A percentile compares a stretch with the other conserved stretches of the same genome.
Evolutionary conservation across 2,329 filamentous ascomycete species (phyloP).

Genomic region (Blumeriella jaapii): DNA sequence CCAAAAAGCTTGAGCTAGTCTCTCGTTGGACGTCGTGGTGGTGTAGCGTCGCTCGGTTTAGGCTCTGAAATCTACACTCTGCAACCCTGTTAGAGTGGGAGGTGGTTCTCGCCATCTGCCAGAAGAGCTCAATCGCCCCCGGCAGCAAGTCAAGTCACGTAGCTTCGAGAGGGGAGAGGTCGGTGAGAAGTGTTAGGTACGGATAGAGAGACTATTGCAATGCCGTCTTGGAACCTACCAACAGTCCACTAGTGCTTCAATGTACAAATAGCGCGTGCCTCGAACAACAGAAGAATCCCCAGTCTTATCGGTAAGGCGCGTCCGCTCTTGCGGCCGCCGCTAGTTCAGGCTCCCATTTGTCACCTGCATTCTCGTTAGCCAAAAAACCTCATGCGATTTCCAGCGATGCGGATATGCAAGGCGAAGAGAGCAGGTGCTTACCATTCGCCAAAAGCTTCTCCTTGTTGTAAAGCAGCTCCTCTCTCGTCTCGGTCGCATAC

Average conservation of each 20-base stretch:
- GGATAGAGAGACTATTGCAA: not conserved
- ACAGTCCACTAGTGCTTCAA: slow-evolving; percentile 14
- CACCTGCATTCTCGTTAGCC: slow-evolving; percentile 32
- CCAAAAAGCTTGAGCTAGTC: too few species aligned
- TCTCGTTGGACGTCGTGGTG: too few species aligned
- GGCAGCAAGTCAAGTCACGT: too few species aligned
- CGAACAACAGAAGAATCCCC: slow-evolving; percentile 2
- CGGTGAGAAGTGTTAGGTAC: not conserved
- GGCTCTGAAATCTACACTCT: too few species aligned
- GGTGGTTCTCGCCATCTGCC: too few species aligned
- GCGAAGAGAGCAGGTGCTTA: not conserved
- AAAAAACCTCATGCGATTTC: not conserved
- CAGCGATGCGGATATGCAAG: not conserved
- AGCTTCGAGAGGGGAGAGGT: too few species aligned
- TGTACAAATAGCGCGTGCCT: slow-evolving; percentile 17
- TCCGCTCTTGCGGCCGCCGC: slow-evolving; percentile 87
- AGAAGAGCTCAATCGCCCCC: too few species aligned
- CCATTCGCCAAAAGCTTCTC: slow-evolving; percentile 77
- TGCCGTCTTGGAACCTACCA: slow-evolving; percentile 9
- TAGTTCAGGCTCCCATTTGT: slow-evolving; percentile 97
- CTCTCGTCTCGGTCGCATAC: slow-evolving; percentile 68
- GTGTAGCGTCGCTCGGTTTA: too few species aligned
- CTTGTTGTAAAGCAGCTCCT: slow-evolving; percentile 97
- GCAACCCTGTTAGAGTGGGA: too few species aligned
- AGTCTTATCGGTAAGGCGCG: slow-evolving; percentile 69